phyloP scores from a whole-genome alignment of 345 rosid genomes.

The Rhizophora mangle region DNA sequence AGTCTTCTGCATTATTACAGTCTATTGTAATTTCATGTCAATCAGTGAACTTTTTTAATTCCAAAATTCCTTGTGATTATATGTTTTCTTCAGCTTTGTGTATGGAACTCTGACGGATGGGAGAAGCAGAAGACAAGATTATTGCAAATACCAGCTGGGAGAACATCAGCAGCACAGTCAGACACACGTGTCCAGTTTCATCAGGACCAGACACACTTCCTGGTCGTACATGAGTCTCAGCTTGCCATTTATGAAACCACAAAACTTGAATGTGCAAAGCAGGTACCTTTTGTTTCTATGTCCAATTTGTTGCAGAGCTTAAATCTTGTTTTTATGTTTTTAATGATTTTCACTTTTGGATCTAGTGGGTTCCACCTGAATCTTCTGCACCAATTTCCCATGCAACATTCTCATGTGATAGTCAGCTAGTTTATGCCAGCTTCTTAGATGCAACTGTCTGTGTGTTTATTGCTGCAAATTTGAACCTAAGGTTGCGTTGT shows the following conservation, averaged over 20 bases:
- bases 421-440: conserved; percentile 52
- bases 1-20: background rate
- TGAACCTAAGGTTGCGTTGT: conserved; percentile 30
- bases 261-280: conserved; percentile 60
- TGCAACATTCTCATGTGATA: conserved; percentile 60
- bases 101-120: conserved; percentile 78
- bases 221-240: conserved; percentile 73
- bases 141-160: conserved; percentile 61
- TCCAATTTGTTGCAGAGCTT: background rate
- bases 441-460: conserved; percentile 55
- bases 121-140: conserved; percentile 54
- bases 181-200: conserved; percentile 76
- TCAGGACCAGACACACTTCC: conserved; percentile 56
- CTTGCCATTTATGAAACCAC: conserved; percentile 66
- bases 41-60: background rate
- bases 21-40: background rate
- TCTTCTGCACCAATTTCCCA: conserved; percentile 45
- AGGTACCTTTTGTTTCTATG: conserved; percentile 36
- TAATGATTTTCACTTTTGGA: conserved; percentile 5
- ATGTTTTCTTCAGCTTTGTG: conserved; percentile 40
- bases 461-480: conserved; percentile 44
- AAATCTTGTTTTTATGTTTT: conserved; percentile 5
- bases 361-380: conserved; percentile 62
- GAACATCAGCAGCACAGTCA: conserved; percentile 38
- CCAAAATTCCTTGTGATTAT: background rate